phyloP scores from a whole-genome alignment of 106 monocot species.

The Phalaenopsis aphrodite region DNA sequence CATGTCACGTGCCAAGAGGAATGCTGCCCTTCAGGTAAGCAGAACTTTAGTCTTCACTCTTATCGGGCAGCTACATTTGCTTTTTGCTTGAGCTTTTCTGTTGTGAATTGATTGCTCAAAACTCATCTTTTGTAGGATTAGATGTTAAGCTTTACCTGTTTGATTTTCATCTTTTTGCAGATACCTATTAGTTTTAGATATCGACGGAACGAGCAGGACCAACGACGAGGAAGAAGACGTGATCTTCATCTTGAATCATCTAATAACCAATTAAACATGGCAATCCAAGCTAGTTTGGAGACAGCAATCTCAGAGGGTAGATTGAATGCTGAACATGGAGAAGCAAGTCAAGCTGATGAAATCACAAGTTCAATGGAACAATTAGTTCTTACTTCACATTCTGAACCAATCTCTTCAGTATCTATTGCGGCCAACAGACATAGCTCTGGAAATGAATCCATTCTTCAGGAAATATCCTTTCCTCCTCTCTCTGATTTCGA shows the following conservation, averaged over 20 bases:
- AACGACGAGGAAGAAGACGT: constrained; percentile 66
- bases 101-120: not conserved
- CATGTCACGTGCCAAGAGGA: constrained; percentile 91
- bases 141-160: not conserved
- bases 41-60: not conserved
- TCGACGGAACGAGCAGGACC: constrained; percentile 61
- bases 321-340: constrained; percentile 8
- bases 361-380: constrained; percentile 24
- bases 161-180: constrained; percentile 20
- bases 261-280: constrained; percentile 25
- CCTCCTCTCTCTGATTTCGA: constrained; percentile 64
- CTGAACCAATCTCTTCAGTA: constrained; percentile 16
- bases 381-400: constrained; percentile 18
- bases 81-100: not conserved
- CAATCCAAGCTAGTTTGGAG: constrained; percentile 59
- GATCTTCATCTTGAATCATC: constrained; percentile 34
- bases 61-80: not conserved
- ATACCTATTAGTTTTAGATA: constrained; percentile 93
- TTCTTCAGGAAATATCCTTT: constrained; percentile 65
- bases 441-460: constrained; percentile 15
- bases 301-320: constrained; percentile 23
- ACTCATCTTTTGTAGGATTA: too few species aligned
- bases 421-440: constrained; percentile 10
- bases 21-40: constrained; percentile 89
- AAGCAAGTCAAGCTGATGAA: constrained; percentile 20